These are phyloP conservation scores for Blastobotrys capitulatus DNA, from an alignment of 1,139 yeast genomes.

Conservation along the genomic window DNA sequence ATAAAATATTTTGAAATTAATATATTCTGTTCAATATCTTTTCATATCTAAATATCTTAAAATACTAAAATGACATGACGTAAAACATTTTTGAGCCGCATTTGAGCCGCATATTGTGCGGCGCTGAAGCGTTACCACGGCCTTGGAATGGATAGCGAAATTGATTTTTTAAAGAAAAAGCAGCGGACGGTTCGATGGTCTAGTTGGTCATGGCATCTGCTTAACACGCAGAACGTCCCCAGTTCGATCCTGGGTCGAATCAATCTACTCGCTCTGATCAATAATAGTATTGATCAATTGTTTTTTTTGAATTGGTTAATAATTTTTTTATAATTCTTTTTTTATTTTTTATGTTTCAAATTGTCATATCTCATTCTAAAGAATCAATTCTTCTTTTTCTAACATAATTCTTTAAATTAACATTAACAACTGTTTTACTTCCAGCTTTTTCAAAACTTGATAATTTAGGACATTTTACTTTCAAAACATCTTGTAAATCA, in stretches of 20 bases:
- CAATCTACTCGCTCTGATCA: slow-evolving; percentile 35
- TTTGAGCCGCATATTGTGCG: no score
- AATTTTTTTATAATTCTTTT: neutral
- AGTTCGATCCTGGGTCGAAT: slow-evolving; percentile 99
- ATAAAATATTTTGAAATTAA: no score
- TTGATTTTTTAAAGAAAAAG: neutral
- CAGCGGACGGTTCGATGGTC: slow-evolving; percentile 55
- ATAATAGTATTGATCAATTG: neutral
- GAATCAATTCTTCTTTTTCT: no score
- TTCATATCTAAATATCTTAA: no score
- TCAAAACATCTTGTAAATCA: neutral
- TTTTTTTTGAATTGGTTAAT: neutral
- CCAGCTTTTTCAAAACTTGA: neutral
- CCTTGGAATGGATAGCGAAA: no score
- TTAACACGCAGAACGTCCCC: slow-evolving; percentile 99
- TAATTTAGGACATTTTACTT: neutral
- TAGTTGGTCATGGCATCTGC: slow-evolving; percentile 99
- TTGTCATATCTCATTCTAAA: no score
- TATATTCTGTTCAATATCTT: no score
- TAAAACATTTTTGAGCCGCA: no score
- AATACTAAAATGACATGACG: no score
- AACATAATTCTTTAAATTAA: no score
- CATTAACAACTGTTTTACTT: neutral
- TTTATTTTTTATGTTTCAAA: neutral
- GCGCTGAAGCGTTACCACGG: no score